Evolutionary conservation across 2,329 filamentous ascomycete genomes (phyloP).

Genomic region (Daldinia sp.): DNA sequence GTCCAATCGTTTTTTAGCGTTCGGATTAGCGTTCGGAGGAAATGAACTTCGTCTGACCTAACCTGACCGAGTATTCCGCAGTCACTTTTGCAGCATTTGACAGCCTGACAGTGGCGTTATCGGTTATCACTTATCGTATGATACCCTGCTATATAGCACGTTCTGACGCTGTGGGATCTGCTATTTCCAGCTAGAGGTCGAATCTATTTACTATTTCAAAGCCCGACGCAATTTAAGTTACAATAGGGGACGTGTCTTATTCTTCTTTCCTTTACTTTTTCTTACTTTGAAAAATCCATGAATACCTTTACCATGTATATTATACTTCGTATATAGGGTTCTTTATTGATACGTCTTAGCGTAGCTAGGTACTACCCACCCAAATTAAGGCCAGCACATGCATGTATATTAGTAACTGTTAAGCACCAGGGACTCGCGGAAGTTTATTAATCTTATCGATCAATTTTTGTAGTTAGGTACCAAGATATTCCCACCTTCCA

Average conservation of each 20-base stretch:
- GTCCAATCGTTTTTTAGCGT: conserved; percentile 17
- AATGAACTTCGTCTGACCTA: conserved; percentile 30
- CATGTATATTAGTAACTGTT: neutral
- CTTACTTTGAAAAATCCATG: neutral
- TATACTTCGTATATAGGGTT: too few species aligned
- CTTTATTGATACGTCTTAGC: neutral
- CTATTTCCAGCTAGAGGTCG: conserved; percentile 7
- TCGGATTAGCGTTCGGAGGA: conserved; percentile 14
- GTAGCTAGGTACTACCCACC: neutral
- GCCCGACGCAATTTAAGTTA: conserved; percentile 21
- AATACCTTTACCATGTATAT: too few species aligned
- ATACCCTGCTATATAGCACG: conserved; percentile 14
- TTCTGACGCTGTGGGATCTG: conserved; percentile 13
- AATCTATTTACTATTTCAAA: neutral
- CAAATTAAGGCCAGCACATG: neutral
- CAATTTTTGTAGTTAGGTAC: neutral
- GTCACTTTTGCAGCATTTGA: conserved; percentile 30
- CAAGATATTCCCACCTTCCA: neutral
- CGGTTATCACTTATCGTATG: conserved; percentile 35
- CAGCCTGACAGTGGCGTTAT: conserved; percentile 44
- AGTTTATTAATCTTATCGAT: neutral
- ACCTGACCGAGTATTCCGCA: conserved; percentile 28
- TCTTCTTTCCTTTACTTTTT: too few species aligned
- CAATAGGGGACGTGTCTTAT: neutral
- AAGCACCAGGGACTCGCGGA: neutral